Base-by-base conservation (phyloP, 1,284 basidiomycete genomes). In the Ustilago xerochloae region DNA sequence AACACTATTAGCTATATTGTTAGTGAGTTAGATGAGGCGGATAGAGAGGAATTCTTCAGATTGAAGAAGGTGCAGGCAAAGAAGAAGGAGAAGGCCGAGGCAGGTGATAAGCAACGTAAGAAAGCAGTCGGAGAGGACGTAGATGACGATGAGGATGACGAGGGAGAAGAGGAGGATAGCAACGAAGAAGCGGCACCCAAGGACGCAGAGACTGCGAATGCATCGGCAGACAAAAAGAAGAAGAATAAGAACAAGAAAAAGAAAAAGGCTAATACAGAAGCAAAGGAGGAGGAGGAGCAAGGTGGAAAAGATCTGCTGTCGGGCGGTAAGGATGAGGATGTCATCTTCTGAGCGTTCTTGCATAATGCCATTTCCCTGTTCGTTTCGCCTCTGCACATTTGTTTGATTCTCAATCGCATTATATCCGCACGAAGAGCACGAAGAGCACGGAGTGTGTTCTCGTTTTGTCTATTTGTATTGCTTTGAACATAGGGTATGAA, bases 1-100 rank as follows among this genome's bases (percentile, higher is more conserved):
- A 98, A 99, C 85, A 99, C 97, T 6, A 94, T 99, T 87, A 70
- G 75, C 58, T 84, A 84, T 59, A 83, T 84, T 43, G 60, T 79
- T 15, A 78, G 77, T 18, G 82, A 84, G 63, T 60, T 84, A 16
- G 82, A 84, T 66, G 82, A 84, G 51, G 80, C 80, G 72, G 82
- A 84, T 56, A 65, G 81, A 26, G 82, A 84, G 58, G 82, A 84
- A 63, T 84, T 84, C 70, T 84, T 83, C 72, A 66, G 82, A 20
- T 63, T 84, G 58, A 84, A 84, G 49, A 84, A 84, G 73, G 80
- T 83, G 50, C 77, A 81, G 62, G 81, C 80, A 16, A 76, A 79
- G 55, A 80, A 80, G 53, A 80, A 83, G 71, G 74, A 81, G 51
- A 71, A 78, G 48, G 79, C 78, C 3, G 57, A 39, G 3, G 76